Evolutionary conservation across 768 basidiomycete species (phyloP).

Genomic region (Lepiota subincarnata): DNA sequence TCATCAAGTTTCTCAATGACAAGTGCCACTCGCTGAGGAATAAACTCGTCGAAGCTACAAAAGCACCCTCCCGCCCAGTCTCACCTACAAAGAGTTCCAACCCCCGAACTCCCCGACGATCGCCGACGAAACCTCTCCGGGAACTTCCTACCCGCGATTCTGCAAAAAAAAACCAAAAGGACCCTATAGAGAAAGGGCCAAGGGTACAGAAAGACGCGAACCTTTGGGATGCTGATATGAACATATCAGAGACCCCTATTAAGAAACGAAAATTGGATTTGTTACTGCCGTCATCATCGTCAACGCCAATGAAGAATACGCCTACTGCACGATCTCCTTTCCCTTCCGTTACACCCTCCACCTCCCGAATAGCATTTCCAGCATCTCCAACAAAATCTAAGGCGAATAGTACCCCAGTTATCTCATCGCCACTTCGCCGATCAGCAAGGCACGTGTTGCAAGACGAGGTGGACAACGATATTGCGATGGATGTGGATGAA

Average conservation of each 20-base stretch:
- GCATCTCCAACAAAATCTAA: background rate
- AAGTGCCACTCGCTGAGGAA: constrained; percentile 12
- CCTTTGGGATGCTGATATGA: constrained; percentile 1
- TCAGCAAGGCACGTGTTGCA: constrained; percentile 11
- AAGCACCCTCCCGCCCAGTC: constrained; percentile 1
- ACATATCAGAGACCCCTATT: constrained; percentile 14
- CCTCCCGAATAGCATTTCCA: background rate
- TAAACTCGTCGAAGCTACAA: constrained; percentile 12
- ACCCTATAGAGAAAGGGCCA: background rate
- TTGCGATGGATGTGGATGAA: constrained; percentile 6
- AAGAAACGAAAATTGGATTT: constrained; percentile 16
- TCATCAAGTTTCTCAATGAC: constrained; percentile 11
- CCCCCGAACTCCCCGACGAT: constrained; percentile 7
- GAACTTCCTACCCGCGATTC: constrained; percentile 15
- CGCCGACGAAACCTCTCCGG: constrained; percentile 12
- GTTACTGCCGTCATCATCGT: background rate
- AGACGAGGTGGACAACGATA: constrained; percentile 2
- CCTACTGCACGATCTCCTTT: background rate
- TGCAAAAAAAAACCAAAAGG: constrained; percentile 5
- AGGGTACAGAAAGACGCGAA: background rate
- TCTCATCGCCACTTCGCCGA: constrained; percentile 14
- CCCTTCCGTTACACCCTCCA: constrained; percentile 5
- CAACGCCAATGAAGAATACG: background rate
- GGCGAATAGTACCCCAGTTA: constrained; percentile 1
- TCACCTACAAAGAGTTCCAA: constrained; percentile 6